phyloP scores from a whole-genome alignment of 441 rosid genomes.

The Kokia cookei region DNA sequence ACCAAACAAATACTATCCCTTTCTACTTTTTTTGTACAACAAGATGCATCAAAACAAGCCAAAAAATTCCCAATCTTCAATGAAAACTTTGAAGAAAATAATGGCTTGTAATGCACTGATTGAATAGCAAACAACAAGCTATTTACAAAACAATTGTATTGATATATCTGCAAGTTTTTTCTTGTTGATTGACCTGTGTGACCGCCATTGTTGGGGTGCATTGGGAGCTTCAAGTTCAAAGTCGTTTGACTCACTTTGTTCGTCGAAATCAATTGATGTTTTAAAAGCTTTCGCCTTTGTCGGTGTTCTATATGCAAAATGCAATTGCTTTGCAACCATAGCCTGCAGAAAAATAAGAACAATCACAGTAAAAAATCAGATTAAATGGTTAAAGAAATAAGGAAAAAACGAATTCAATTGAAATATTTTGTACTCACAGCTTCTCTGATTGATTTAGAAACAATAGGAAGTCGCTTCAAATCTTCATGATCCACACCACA shows the following conservation, averaged over 20 bases:
- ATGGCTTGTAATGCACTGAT: conserved; percentile 5
- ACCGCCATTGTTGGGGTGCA: conserved; percentile 42
- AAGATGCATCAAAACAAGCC: conserved; percentile 8
- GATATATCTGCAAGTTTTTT: conserved; percentile 42
- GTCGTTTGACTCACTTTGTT: conserved; percentile 27
- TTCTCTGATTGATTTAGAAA: conserved; percentile 69
- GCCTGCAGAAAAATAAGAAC: conserved; percentile 28
- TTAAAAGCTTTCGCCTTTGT: conserved; percentile 47
- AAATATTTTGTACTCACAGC: conserved; percentile 45
- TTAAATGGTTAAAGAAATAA: not conserved
- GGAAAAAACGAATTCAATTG: not conserved
- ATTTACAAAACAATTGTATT: conserved; percentile 7
- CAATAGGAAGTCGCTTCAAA: conserved; percentile 52
- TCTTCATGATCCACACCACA: conserved; percentile 73
- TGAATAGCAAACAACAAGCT: not conserved
- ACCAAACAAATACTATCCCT: conserved; percentile 3
- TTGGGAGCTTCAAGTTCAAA: conserved; percentile 61
- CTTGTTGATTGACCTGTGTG: conserved; percentile 29
- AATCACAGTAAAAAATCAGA: not conserved
- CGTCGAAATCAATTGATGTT: conserved; percentile 21
- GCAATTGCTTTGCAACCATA: conserved; percentile 42
- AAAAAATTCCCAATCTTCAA: conserved; percentile 26
- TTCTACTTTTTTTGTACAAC: conserved; percentile 3
- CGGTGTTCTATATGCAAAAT: conserved; percentile 71
- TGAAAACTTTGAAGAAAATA: conserved; percentile 27